These are phyloP conservation scores for Hypoxylon sp. DNA, from an alignment of 2,329 filamentous ascomycete genomes.

Conservation along the genomic window DNA sequence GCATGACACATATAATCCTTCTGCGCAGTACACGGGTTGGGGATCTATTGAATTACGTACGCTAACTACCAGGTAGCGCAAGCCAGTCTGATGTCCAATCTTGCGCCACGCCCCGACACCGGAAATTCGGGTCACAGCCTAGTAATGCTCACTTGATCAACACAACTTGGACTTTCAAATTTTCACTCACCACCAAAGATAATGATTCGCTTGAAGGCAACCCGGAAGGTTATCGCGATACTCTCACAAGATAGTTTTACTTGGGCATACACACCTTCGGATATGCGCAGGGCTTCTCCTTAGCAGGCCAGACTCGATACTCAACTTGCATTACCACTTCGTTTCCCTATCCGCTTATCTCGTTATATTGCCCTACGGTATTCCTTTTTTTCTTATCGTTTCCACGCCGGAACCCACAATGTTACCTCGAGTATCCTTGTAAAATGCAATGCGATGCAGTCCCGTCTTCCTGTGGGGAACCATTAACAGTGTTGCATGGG, in stretches of 20 bases:
- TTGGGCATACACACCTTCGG: neutral
- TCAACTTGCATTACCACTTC: neutral
- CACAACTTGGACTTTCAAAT: constrained; percentile 7
- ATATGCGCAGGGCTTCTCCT: neutral
- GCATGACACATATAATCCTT: constrained; percentile 46
- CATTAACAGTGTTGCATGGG: constrained; percentile 31
- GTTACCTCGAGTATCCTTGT: constrained; percentile 21
- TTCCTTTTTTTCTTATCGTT: constrained; percentile 28
- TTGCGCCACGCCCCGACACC: constrained; percentile 43
- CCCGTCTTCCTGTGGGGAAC: constrained; percentile 22
- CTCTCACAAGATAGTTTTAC: neutral
- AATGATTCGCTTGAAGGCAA: constrained; percentile 1
- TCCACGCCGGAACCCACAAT: constrained; percentile 14
- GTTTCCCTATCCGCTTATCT: constrained; percentile 18
- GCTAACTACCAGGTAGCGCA: constrained; percentile 29
- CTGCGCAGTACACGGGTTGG: constrained; percentile 21
- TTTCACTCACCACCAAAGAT: constrained; percentile 15
- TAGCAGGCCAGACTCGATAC: constrained; percentile 1
- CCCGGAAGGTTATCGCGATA: neutral
- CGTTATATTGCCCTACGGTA: constrained; percentile 4
- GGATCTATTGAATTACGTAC: constrained; percentile 33
- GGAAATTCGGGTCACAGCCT: constrained; percentile 34
- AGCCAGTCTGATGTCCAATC: constrained; percentile 34
- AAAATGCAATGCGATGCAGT: constrained; percentile 40
- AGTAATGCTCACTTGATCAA: constrained; percentile 30